Base-by-base conservation (phyloP, 352 stramenopile species). In the Phytophthora niederhauseri region DNA sequence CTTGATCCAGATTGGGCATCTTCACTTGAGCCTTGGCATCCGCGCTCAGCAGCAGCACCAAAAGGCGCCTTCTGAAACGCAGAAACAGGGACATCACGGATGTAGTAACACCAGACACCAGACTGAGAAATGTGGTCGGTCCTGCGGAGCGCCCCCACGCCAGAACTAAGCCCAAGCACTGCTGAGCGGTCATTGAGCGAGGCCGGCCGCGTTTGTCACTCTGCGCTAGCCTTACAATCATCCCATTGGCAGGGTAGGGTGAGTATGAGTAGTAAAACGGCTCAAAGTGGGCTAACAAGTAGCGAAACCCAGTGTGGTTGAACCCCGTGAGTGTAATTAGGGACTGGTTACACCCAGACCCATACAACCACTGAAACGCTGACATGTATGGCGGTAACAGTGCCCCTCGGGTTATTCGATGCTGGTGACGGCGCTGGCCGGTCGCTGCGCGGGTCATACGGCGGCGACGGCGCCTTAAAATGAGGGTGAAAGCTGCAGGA, bases 311-410 rank as follows among this genome's bases (percentile, higher is more conserved):
- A 28, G n/a, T n/a, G n/a, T 58, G 52, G 14, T 58, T 5, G 15
- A 58, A 48, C 3, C 52, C 31, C 30, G 52, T 58, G n/a, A 58
- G 31, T 30, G 31, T 58, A n/a, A 58, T 58, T 6, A 58, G 31
- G 15, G 52, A 58, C 19, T 48, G 28, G 31, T 58, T 57, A 15
- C 28, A 57, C n/a, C 50, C 50, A 4, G 50, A 57, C 17, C 24
- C 50, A 12, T 43, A 57, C 22, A 57, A 15, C 50, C 50, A 41
- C 50, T 57, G 50, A 14, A 57, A 57, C 6, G 50, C 50, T 8
- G 50, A 57, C 28, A 57, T 57, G 31, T 43, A 26, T 24, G 50
- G 50, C 26, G 50, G 50, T 20, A 57, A 26, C 6, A 57, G 26
- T 14, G 50, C 50, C 12, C 50, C 24, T 57, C 26, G 17, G 4